Evolutionary conservation across 1,139 yeast species (phyloP).

Genomic region (Saccharomyces hybrid): DNA sequence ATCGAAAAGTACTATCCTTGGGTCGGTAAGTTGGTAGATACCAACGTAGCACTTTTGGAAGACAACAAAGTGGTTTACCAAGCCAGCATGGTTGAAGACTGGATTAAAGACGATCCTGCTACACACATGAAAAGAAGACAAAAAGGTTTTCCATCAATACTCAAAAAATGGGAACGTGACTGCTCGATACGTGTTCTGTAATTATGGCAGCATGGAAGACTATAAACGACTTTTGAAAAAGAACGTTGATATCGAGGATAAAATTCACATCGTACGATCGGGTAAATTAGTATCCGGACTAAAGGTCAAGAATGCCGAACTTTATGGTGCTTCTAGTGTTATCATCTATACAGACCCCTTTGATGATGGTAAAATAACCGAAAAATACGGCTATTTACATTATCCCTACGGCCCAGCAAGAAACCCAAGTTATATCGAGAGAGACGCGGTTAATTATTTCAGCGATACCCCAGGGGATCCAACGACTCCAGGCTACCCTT

Average conservation of each 20-base stretch:
- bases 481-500: constrained; percentile 52
- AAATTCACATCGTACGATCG: constrained; percentile 56
- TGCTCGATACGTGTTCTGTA: constrained; percentile 49
- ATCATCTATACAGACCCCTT: constrained; percentile 46
- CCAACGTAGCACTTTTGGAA: constrained; percentile 39
- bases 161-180: constrained; percentile 50
- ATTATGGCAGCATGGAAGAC: constrained; percentile 61
- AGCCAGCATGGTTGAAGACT: constrained; percentile 67
- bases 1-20: constrained; percentile 53
- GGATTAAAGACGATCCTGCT: constrained; percentile 60
- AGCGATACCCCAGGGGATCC: constrained; percentile 67
- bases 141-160: constrained; percentile 61
- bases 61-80: constrained; percentile 39
- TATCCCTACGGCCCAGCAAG: constrained; percentile 45
- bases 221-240: constrained; percentile 38
- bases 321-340: constrained; percentile 50
- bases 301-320: constrained; percentile 46
- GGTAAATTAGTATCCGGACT: constrained; percentile 43
- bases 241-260: constrained; percentile 35
- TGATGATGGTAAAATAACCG: constrained; percentile 40
- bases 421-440: constrained; percentile 39
- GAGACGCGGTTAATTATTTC: constrained; percentile 52
- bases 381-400: constrained; percentile 34
- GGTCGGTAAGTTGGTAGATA: constrained; percentile 46
- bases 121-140: constrained; percentile 38